Evolutionary conservation across 441 rosid species (phyloP).

Genomic region (Gossypium aridum): DNA sequence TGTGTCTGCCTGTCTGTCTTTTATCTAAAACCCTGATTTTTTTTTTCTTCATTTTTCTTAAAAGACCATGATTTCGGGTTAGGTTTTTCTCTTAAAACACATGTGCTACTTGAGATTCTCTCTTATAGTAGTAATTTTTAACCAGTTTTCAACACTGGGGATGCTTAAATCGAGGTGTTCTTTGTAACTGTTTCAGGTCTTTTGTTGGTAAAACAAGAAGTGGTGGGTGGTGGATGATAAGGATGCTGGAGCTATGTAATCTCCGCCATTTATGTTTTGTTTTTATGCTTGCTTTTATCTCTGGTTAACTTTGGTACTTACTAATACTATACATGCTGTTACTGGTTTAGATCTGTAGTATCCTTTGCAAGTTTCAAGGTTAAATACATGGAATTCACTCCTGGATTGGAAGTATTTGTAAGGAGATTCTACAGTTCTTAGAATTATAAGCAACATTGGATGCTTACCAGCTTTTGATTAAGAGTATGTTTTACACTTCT

Average conservation of each 20-base stretch:
- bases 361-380: neutral
- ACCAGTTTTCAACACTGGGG: neutral
- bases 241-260: slow-evolving; percentile 15
- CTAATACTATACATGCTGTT: neutral
- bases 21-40: neutral
- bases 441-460: neutral
- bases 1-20: slow-evolving; percentile 14
- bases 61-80: neutral
- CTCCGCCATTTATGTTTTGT: slow-evolving; percentile 13
- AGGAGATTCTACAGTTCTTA: neutral
- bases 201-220: neutral
- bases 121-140: neutral
- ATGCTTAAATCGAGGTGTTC: neutral
- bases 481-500: slow-evolving; percentile 12
- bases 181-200: neutral
- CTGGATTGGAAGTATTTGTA: no score
- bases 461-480: slow-evolving; percentile 1
- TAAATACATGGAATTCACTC: neutral
- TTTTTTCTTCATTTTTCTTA: neutral
- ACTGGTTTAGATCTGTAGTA: slow-evolving; percentile 8
- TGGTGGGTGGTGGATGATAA: neutral
- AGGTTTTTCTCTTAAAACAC: slow-evolving; percentile 19
- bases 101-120: neutral
- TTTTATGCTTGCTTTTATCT: slow-evolving; percentile 8
- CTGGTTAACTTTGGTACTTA: neutral